Evolutionary conservation across 129 eudicot genomes (phyloP).

Genomic region (Lactuca sativa): DNA sequence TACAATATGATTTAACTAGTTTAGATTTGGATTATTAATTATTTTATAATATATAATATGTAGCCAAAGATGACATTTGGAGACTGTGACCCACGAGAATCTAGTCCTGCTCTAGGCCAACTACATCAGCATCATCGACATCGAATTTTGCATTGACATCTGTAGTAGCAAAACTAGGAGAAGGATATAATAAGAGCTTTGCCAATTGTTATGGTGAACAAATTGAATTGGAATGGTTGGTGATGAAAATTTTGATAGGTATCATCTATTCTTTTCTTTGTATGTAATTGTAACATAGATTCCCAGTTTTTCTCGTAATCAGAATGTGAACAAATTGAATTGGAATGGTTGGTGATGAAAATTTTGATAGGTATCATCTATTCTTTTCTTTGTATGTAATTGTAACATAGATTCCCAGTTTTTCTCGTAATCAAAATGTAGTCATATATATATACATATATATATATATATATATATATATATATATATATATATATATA

Average conservation of each 20-base stretch:
- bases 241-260: conserved; percentile 26
- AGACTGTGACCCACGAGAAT: conserved; percentile 44
- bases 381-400: conserved; percentile 14
- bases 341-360: conserved; percentile 30
- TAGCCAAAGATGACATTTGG: conserved; percentile 73
- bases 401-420: not conserved
- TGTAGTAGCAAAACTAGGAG: conserved; percentile 9
- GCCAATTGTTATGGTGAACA: conserved; percentile 29
- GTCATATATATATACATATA: too few species aligned
- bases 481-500: too few species aligned
- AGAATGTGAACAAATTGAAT: conserved; percentile 10
- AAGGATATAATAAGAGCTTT: conserved; percentile 30
- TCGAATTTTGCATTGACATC: not conserved
- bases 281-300: not conserved
- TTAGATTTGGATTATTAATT: conserved; percentile 5
- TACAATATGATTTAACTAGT: conserved; percentile 3
- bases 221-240: conserved; percentile 28
- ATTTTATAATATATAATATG: too few species aligned
- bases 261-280: conserved; percentile 17
- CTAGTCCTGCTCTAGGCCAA: conserved; percentile 41
- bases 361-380: conserved; percentile 23
- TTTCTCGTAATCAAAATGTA: conserved; percentile 9
- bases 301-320: not conserved
- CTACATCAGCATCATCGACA: conserved; percentile 25
- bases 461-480: too few species aligned